These are phyloP conservation scores for Theileria parva DNA, from an alignment of 169 alveolate genomes.

Conservation along the genomic window DNA sequence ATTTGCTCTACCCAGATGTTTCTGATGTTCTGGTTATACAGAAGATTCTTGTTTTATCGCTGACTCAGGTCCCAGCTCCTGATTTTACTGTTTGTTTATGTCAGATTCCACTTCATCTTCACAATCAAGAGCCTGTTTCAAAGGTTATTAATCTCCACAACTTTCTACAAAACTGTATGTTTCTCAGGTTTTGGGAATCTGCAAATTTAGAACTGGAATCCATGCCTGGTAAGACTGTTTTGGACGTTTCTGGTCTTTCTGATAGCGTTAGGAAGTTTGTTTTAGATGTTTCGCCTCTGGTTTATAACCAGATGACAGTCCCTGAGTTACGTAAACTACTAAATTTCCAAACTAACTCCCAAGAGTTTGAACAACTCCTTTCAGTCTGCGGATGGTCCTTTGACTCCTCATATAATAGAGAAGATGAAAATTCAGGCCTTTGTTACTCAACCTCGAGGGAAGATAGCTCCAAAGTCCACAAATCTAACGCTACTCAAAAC, in stretches of 20 bases:
- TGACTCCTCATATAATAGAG: conserved; percentile 30
- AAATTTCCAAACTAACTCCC: conserved; percentile 29
- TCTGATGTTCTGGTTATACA: conserved; percentile 44
- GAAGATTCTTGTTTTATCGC: conserved; percentile 45
- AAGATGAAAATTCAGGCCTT: conserved; percentile 26
- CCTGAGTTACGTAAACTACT: conserved; percentile 39
- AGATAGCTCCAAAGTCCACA: conserved; percentile 27
- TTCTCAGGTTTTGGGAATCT: conserved; percentile 52
- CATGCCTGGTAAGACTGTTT: not conserved
- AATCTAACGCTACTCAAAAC: conserved; percentile 6
- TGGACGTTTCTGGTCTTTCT: conserved; percentile 54
- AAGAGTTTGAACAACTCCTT: conserved; percentile 55
- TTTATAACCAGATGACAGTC: conserved; percentile 51
- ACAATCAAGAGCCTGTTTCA: conserved; percentile 43
- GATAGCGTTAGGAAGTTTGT: conserved; percentile 50
- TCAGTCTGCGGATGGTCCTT: conserved; percentile 43
- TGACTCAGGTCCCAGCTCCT: conserved; percentile 54
- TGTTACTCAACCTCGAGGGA: conserved; percentile 40
- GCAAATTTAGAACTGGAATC: conserved; percentile 25
- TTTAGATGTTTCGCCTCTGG: conserved; percentile 58
- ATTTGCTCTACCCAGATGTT: conserved; percentile 39
- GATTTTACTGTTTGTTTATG: conserved; percentile 62
- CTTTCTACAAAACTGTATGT: conserved; percentile 55
- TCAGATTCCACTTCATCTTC: conserved; percentile 58
- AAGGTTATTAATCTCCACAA: conserved; percentile 39